Base-by-base conservation (phyloP, 352 stramenopile species). In the Globisporangium spinosum region DNA sequence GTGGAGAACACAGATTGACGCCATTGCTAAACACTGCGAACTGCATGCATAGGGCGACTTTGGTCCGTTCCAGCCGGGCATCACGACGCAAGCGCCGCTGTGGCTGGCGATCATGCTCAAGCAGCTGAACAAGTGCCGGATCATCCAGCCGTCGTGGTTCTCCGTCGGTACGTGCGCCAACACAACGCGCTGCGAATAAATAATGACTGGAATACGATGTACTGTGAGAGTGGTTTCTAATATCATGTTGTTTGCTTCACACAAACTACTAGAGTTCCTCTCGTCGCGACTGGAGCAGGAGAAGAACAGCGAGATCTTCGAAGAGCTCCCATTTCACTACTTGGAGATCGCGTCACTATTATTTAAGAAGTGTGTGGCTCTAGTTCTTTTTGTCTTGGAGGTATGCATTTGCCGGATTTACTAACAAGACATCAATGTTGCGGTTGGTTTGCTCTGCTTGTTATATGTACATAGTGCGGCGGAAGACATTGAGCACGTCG, bases 91-190 rank as follows among this genome's bases (percentile, higher is more conserved):
- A 40, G 89, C 96, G 51, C 89, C 89, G 49, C 70, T 97, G 22
- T 97, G 89, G 89, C 85, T 97, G n/a, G 89, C 89, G 35, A 81
- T 97, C 22, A 89, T 92, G 80, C 86, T 97, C 38, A 93, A 93
- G 54, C 85, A 97, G 69, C 80, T 94, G 55, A 83, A 96, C 78
- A 94, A 95, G 71, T 96, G 89, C 61, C 85, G 86, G 27, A 91
- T 97, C 68, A 70, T 95, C 34, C 76, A 82, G 35, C 89, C 89
- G 17, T 74, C 78, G 6, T 97, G 89, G 89, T 85, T 97, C 64
- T 91, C 83, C 9, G 83, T 93, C 27, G 89, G 87, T 88, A 64
- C 2, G 68, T 61, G 8, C n/a, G 9, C 23, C 13, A 64, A 17
- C 17, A 15, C 45, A 64, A 17, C 9, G 22, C 35, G 15, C 49